Percentiles rank a stretch among this genome's conserved stretches.
Conservation (phyloP, 371 early-diverging fungal genomes). For the Circinella minor region DNA sequence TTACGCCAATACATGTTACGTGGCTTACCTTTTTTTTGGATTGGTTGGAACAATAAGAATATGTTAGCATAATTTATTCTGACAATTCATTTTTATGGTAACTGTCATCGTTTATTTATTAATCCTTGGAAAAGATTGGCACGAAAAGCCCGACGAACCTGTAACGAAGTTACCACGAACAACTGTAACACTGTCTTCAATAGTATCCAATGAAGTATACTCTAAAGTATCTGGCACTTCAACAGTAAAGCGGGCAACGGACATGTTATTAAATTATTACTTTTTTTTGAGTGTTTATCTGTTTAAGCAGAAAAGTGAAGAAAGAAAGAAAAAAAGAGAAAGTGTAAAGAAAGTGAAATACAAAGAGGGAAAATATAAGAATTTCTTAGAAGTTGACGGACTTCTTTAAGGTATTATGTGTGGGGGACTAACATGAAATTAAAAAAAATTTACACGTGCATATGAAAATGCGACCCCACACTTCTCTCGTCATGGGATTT, state of each 20-base stretch:
- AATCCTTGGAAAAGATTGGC: no score
- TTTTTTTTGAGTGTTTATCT: not conserved
- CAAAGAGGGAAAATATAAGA: conserved; percentile 1
- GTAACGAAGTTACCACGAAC: conserved; percentile 23
- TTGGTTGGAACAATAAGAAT: not conserved
- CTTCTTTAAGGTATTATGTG: not conserved
- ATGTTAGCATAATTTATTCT: not conserved
- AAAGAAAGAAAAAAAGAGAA: not conserved
- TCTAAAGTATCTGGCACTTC: conserved; percentile 17
- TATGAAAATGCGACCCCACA: not conserved
- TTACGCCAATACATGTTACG: conserved; percentile 54
- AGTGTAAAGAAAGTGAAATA: conserved; percentile 2
- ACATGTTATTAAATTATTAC: conserved; percentile 2
- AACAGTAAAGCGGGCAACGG: conserved; percentile 10
- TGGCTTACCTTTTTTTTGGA: conserved; percentile 30
- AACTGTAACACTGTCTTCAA: conserved; percentile 23
- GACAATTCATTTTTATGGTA: no score
- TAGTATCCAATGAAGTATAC: conserved; percentile 20
- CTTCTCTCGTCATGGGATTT: not conserved
- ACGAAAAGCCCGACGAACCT: conserved; percentile 10
- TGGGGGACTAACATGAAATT: conserved; percentile 2
- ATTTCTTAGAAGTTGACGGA: not conserved
- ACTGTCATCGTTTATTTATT: no score
- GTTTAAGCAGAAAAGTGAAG: not conserved
- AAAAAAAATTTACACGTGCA: conserved; percentile 8